A percentile compares a stretch with the other conserved stretches of the same genome.
Conservation (phyloP, 2,329 filamentous ascomycete species). For the Trichoderma hamatum region DNA sequence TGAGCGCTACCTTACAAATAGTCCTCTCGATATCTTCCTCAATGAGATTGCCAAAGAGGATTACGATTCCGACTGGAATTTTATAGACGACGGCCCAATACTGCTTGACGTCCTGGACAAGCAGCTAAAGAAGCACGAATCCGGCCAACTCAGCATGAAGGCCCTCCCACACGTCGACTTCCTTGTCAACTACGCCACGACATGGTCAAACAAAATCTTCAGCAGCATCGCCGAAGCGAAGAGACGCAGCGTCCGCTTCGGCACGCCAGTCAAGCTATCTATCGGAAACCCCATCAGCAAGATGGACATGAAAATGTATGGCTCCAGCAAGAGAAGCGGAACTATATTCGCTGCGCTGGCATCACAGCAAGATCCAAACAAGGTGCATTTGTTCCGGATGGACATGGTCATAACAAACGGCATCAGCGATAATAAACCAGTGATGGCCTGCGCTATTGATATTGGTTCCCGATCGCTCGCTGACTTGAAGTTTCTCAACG, state of each 20-base stretch:
- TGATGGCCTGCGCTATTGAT: constrained; percentile 46
- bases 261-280: constrained; percentile 53
- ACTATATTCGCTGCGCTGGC: constrained; percentile 48
- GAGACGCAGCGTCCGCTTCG: constrained; percentile 68
- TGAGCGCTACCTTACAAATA: constrained; percentile 66
- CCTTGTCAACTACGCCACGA: constrained; percentile 60
- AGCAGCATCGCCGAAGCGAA: constrained; percentile 70
- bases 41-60: constrained; percentile 54
- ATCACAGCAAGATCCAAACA: constrained; percentile 41
- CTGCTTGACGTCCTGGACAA: constrained; percentile 54
- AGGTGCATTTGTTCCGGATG: constrained; percentile 61
- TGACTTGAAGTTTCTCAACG: constrained; percentile 70
- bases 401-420: constrained; percentile 58
- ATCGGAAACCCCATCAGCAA: constrained; percentile 50
- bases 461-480: constrained; percentile 51
- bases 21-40: constrained; percentile 64
- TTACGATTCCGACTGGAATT: constrained; percentile 50
- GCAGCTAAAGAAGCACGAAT: constrained; percentile 52
- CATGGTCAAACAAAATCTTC: constrained; percentile 65
- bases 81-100: constrained; percentile 48
- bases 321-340: constrained; percentile 36
- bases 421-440: constrained; percentile 53
- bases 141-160: constrained; percentile 50
- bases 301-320: constrained; percentile 62
- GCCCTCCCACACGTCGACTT: constrained; percentile 65